Conservation (phyloP, 495 filamentous ascomycete genomes). For the Aspergillus olivimuriae region DNA sequence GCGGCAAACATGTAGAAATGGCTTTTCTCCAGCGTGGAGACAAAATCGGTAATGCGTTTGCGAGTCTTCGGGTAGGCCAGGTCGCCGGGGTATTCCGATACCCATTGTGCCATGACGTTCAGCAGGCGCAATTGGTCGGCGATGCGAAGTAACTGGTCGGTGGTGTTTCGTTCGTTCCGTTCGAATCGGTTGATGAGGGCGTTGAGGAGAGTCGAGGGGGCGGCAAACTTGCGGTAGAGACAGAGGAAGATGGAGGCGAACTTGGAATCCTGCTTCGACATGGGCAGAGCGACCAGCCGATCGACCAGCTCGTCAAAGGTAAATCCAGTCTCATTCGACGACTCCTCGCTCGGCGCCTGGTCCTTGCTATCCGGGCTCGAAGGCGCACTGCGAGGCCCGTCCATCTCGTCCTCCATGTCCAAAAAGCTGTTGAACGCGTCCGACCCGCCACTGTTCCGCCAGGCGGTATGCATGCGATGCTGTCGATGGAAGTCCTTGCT, state of each 20-base stretch:
- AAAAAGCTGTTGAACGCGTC: constrained; percentile 41
- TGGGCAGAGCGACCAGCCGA: constrained; percentile 68
- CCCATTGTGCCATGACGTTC: constrained; percentile 81
- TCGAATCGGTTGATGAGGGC: constrained; percentile 72
- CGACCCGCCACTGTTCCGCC: constrained; percentile 37
- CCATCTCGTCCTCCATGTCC: constrained; percentile 42
- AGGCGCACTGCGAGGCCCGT: constrained; percentile 25
- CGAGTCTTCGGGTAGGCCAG: constrained; percentile 77
- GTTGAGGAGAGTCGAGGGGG: constrained; percentile 67
- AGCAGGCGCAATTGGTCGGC: constrained; percentile 77
- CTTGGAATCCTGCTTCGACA: constrained; percentile 79
- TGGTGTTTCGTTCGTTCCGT: constrained; percentile 53
- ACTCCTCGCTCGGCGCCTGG: constrained; percentile 30
- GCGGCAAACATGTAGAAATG: constrained; percentile 75
- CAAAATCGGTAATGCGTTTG: constrained; percentile 62
- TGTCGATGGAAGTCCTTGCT: constrained; percentile 26
- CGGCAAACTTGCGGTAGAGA: constrained; percentile 90
- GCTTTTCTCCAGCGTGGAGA: constrained; percentile 57
- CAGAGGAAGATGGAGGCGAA: constrained; percentile 84
- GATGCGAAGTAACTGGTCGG: constrained; percentile 59
- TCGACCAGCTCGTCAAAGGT: constrained; percentile 88
- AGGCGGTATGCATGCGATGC: constrained; percentile 30
- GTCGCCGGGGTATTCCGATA: constrained; percentile 84
- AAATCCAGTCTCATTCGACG: constrained; percentile 47
- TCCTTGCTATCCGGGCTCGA: constrained; percentile 29